These are phyloP conservation scores for Daedaleopsis sinensis DNA, from an alignment of 768 basidiomycete genomes.

Conservation along the genomic window DNA sequence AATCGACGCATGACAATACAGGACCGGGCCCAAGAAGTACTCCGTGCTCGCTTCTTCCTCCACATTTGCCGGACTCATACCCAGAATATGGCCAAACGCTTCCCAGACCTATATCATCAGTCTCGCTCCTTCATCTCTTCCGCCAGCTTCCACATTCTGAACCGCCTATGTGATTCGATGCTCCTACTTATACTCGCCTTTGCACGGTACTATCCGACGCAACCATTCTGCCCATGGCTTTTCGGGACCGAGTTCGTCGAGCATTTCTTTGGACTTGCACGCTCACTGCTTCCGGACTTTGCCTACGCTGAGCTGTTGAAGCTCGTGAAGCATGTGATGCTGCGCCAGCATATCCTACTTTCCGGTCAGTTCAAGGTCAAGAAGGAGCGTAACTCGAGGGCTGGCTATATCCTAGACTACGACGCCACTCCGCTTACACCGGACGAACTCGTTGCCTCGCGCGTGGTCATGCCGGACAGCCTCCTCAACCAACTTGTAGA, in stretches of 20 bases:
- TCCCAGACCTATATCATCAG: slow-evolving; percentile 28
- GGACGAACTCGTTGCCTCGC: neutral
- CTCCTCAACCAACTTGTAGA: slow-evolving; percentile 4
- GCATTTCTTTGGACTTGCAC: slow-evolving; percentile 33
- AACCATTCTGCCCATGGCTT: slow-evolving; percentile 24
- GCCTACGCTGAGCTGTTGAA: slow-evolving; percentile 31
- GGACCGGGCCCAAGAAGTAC: slow-evolving; percentile 23
- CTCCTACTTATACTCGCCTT: slow-evolving; percentile 23
- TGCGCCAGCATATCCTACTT: slow-evolving; percentile 30
- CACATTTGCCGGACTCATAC: slow-evolving; percentile 5
- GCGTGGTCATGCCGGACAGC: neutral
- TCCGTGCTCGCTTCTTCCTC: slow-evolving; percentile 27
- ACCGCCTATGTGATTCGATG: slow-evolving; percentile 29
- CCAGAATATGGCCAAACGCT: slow-evolving; percentile 10
- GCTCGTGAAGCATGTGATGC: slow-evolving; percentile 31
- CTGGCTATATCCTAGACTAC: slow-evolving; percentile 29
- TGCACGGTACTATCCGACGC: slow-evolving; percentile 10
- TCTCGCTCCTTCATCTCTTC: slow-evolving; percentile 29
- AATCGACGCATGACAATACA: slow-evolving; percentile 20
- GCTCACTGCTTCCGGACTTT: slow-evolving; percentile 32
- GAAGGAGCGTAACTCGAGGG: slow-evolving; percentile 18
- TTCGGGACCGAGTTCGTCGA: slow-evolving; percentile 30
- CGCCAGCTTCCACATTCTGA: slow-evolving; percentile 32
- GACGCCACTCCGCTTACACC: slow-evolving; percentile 15
- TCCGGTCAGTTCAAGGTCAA: slow-evolving; percentile 22